A percentile compares a stretch with the other conserved stretches of the same genome.
Evolutionary conservation across 2,329 filamentous ascomycete genomes (phyloP).

Genomic region (Pyrenophora teres): DNA sequence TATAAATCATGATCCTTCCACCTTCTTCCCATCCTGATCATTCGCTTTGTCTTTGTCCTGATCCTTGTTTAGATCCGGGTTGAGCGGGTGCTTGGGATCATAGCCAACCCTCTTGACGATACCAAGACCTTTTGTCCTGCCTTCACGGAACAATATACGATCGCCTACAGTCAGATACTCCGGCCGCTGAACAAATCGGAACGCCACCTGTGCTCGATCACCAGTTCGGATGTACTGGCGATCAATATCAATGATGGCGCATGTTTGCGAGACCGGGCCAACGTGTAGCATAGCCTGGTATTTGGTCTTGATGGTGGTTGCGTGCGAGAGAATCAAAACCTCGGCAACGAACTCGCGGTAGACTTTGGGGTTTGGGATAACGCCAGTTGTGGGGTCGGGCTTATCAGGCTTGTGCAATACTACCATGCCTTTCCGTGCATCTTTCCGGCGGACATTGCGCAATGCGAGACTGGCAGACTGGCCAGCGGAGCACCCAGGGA

Average conservation of each 20-base stretch:
- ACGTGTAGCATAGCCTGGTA: constrained; percentile 99
- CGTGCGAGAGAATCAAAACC: constrained; percentile 93
- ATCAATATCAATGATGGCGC: constrained; percentile 96
- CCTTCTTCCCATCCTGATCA: neutral
- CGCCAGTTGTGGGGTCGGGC: constrained; percentile 51
- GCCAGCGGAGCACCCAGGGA: constrained; percentile 85
- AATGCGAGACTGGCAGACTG: constrained; percentile 93
- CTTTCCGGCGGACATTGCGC: constrained; percentile 83
- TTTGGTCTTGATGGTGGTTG: constrained; percentile 93
- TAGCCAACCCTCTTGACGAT: constrained; percentile 94
- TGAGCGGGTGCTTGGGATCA: constrained; percentile 63
- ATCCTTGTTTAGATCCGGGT: constrained; percentile 34
- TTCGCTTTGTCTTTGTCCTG: constrained; percentile 23
- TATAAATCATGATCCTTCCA: neutral
- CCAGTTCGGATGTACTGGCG: constrained; percentile 93
- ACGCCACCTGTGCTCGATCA: constrained; percentile 91
- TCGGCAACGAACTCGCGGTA: constrained; percentile 63
- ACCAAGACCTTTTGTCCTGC: constrained; percentile 89
- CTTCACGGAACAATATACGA: constrained; percentile 89
- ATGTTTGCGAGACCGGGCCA: constrained; percentile 92
- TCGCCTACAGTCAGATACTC: constrained; percentile 91
- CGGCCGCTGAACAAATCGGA: constrained; percentile 90
- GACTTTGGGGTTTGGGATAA: constrained; percentile 54
- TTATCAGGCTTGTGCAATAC: constrained; percentile 83
- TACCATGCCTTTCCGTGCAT: constrained; percentile 98